Conservation (phyloP, 1,284 basidiomycete genomes). For the Cryptococcus floricola region DNA sequence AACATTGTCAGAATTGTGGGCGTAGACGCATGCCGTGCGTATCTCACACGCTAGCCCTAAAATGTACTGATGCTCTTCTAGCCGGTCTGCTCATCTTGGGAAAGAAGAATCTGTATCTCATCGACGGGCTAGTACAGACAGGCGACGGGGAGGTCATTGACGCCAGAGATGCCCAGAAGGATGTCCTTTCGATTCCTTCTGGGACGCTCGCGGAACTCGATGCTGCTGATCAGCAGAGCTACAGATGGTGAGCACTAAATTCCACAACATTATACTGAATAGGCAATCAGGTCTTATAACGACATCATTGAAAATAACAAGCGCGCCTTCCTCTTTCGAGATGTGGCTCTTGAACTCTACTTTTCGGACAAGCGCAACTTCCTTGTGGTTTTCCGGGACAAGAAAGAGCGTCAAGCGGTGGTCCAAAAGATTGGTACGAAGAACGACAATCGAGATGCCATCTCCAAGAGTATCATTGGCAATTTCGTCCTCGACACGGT, state of each 20-base stretch:
- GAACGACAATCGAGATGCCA: conserved; percentile 40
- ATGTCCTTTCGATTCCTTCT: conserved; percentile 72
- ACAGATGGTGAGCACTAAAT: conserved; percentile 61
- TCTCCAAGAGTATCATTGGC: conserved; percentile 42
- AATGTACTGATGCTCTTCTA: conserved; percentile 27
- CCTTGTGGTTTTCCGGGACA: conserved; percentile 70
- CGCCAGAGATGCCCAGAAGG: conserved; percentile 76
- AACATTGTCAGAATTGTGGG: conserved; percentile 81
- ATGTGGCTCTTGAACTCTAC: conserved; percentile 85
- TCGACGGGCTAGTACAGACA: conserved; percentile 88
- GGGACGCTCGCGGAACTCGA: conserved; percentile 76
- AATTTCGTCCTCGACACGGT: conserved; percentile 49
- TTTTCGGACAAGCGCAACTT: conserved; percentile 82
- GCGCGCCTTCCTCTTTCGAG: conserved; percentile 80
- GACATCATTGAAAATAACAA: conserved; percentile 74
- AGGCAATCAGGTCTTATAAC: conserved; percentile 62
- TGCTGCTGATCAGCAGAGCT: conserved; percentile 65
- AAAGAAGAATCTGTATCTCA: conserved; percentile 76
- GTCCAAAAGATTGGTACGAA: conserved; percentile 57
- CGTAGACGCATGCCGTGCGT: conserved; percentile 75
- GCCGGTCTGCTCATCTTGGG: conserved; percentile 86
- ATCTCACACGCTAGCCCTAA: background rate
- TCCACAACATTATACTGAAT: conserved; percentile 6
- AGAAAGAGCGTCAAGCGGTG: conserved; percentile 61
- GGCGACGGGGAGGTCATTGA: conserved; percentile 84